phyloP scores from a whole-genome alignment of 805 yeast genomes.

The Nadsonia fulvescens region DNA sequence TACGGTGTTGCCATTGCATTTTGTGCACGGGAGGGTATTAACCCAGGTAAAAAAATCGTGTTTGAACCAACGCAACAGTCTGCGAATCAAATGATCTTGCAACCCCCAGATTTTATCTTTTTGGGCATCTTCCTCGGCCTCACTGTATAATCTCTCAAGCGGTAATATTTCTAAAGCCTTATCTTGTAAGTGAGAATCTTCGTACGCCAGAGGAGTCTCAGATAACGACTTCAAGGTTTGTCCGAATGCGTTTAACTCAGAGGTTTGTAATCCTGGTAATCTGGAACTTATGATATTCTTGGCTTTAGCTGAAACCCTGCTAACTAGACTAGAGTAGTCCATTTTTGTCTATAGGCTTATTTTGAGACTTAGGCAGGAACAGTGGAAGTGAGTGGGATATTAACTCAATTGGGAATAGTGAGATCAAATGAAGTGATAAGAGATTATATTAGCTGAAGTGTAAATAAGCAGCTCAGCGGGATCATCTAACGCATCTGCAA shows the following conservation, averaged over 20 bases:
- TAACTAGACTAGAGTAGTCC: slow-evolving; percentile 1
- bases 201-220: slow-evolving; percentile 21
- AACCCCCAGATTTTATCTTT: slow-evolving; percentile 22
- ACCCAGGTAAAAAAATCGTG: slow-evolving; percentile 73
- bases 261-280: neutral
- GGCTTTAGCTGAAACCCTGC: too few relatives aligned
- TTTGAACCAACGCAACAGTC: slow-evolving; percentile 51
- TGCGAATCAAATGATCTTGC: slow-evolving; percentile 40
- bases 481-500: too few relatives aligned
- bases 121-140: slow-evolving; percentile 35
- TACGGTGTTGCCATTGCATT: slow-evolving; percentile 28
- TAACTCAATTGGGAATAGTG: too few relatives aligned
- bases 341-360: too few relatives aligned
- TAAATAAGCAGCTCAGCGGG: too few relatives aligned
- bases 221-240: slow-evolving; percentile 7
- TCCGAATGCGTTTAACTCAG: slow-evolving; percentile 4
- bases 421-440: too few relatives aligned
- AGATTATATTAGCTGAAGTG: too few relatives aligned
- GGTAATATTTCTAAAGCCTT: slow-evolving; percentile 47
- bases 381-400: too few relatives aligned
- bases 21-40: slow-evolving; percentile 42
- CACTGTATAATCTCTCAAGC: slow-evolving; percentile 35
- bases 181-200: slow-evolving; percentile 28
- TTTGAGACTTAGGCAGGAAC: too few relatives aligned
- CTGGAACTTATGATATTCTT: too few relatives aligned